Evolutionary conservation across 352 stramenopile species (phyloP), one percentile per base, ranked within the genome.

Genomic region (Globisporangium polare): DNA sequence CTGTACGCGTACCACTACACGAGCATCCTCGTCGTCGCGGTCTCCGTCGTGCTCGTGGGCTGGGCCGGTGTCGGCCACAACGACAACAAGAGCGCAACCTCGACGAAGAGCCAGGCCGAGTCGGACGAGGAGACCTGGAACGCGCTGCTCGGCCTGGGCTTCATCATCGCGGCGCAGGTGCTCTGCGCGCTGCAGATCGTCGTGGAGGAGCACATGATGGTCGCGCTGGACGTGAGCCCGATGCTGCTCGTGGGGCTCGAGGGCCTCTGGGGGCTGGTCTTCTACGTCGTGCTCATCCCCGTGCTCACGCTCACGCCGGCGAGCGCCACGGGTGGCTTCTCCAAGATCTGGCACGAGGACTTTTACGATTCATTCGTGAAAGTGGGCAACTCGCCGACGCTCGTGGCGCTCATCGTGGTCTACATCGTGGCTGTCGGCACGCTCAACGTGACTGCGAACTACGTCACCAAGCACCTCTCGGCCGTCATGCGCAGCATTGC

Each of bases 121-220:
- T 47, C 60, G 5, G 31, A 42, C 41, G 27, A 17, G 9, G 63
- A 71, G n/a, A 67, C 67, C 26, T 69, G 69, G 43, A 90, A 93
- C 56, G 73, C 79, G 12, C 33, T 93, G 22, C 73, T 95, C 37
- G 86, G 86, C 0, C 73, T 94, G 29, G 65, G 66, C 41, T 85
- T 96, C 55, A 89, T 96, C 61, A 82, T 96, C 42, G 60, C 76
- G 0, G 70, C 86, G 15, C 89, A 97, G 67, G 69, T 95, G 43
- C 66, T 96, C 58, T 89, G 81, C 43, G 89, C 89, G 47, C 65
- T 92, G 63, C 89, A 97, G 75, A 96, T 97, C 58, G 83, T 96
- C 26, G 86, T 96, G 22, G 89, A 97, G 64, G 89, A 97, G 71
- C 82, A 91, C 71, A 91, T 95, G 76, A 88, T 96, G 72, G 61